Evolutionary conservation across 1,139 yeast genomes (phyloP).

Genomic region (Yamadazyma siamensis): DNA sequence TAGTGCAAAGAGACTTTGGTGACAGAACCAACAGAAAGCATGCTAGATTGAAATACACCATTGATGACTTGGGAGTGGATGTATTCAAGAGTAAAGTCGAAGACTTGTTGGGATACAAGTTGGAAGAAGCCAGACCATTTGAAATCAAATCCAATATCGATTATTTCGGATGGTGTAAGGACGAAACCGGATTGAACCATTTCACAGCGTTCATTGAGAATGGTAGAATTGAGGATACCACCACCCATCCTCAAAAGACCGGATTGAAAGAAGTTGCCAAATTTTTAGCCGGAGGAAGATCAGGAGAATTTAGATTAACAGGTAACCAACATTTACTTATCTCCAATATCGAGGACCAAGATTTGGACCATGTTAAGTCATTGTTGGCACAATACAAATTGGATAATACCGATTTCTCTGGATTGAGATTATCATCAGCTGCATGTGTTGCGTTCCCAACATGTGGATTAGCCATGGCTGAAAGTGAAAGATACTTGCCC

Average conservation of each 20-base stretch:
- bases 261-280: conserved; percentile 82
- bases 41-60: conserved; percentile 95
- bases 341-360: conserved; percentile 68
- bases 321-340: conserved; percentile 93
- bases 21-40: conserved; percentile 96
- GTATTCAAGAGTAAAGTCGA: conserved; percentile 78
- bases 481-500: conserved; percentile 93
- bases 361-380: conserved; percentile 58
- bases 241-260: conserved; percentile 84
- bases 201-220: conserved; percentile 94
- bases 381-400: conserved; percentile 71
- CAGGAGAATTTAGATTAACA: conserved; percentile 89
- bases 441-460: conserved; percentile 99
- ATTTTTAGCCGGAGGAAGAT: conserved; percentile 46
- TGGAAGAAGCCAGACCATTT: conserved; percentile 67
- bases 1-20: conserved; percentile 93
- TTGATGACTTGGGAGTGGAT: conserved; percentile 87
- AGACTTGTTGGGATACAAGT: conserved; percentile 73
- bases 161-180: conserved; percentile 91
- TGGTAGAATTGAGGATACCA: conserved; percentile 94
- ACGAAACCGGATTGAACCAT: conserved; percentile 83
- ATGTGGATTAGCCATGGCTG: conserved; percentile 99
- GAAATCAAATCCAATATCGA: conserved; percentile 86
- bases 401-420: conserved; percentile 82
- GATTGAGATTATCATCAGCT: conserved; percentile 83